A percentile compares a stretch with the other conserved stretches of the same genome.
Evolutionary conservation across 139 green algal genomes (phyloP).

Genomic region (Chlamydomonas sp.): DNA sequence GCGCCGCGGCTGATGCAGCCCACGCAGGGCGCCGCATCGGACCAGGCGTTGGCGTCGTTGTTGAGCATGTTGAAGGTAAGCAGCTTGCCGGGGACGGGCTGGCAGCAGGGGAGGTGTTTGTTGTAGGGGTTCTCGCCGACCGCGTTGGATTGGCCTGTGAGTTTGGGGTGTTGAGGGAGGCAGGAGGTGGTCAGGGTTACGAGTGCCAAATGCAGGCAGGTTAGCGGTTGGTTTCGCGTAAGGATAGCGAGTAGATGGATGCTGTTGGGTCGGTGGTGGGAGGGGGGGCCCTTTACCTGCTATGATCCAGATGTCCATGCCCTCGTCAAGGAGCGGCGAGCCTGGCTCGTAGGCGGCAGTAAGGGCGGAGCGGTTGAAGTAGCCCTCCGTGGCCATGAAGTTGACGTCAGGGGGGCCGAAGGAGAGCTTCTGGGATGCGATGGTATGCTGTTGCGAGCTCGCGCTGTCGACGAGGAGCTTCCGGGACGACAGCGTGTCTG

Average conservation of each 20-base stretch:
- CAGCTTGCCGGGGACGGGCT: background rate
- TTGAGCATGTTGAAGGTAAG: constrained; percentile 6
- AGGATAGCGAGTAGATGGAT: too few species aligned
- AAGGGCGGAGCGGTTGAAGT: too few species aligned
- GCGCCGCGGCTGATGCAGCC: constrained; percentile 9
- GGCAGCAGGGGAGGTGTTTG: background rate
- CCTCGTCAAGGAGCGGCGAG: background rate
- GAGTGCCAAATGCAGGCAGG: background rate
- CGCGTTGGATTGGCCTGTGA: constrained; percentile 11
- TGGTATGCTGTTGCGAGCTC: too few species aligned
- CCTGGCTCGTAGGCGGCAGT: background rate
- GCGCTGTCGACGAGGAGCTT: too few species aligned
- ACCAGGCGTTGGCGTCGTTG: background rate
- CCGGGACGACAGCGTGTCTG: too few species aligned
- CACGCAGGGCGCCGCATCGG: constrained; percentile 5
- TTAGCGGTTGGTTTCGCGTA: too few species aligned
- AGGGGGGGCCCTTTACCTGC: background rate
- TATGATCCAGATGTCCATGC: constrained; percentile 9
- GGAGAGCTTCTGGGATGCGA: too few species aligned
- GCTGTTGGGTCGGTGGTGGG: too few species aligned
- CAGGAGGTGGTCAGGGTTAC: background rate
- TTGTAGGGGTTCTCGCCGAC: background rate
- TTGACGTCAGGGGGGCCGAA: too few species aligned
- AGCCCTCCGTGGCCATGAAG: too few species aligned
- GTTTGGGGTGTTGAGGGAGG: background rate